Evolutionary conservation across 768 basidiomycete genomes (phyloP).

Genomic region (Rhodotorula sphaerocarpa): DNA sequence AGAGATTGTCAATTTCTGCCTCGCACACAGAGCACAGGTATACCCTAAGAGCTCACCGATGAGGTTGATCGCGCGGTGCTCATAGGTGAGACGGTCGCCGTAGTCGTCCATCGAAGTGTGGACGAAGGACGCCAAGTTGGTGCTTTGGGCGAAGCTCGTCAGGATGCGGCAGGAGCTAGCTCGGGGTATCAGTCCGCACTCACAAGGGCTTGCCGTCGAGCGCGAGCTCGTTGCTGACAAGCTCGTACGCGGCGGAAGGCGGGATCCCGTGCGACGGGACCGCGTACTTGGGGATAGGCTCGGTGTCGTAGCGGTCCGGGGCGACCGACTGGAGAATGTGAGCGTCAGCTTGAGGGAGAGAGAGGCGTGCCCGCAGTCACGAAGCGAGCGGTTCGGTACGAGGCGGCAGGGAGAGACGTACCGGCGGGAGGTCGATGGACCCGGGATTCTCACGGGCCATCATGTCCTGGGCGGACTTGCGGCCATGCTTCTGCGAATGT

Average conservation of each 20-base stretch:
- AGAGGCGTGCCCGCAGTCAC: too few species aligned
- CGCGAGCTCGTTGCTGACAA: constrained; percentile 50
- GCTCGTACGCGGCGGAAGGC: constrained; percentile 41
- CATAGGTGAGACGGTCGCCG: constrained; percentile 38
- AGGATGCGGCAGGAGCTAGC: not conserved
- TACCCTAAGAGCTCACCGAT: constrained; percentile 43
- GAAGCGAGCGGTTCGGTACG: too few species aligned
- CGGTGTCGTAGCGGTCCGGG: constrained; percentile 52
- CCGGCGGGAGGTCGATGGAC: constrained; percentile 33
- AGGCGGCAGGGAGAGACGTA: too few species aligned
- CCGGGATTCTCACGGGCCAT: constrained; percentile 8
- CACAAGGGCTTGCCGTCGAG: constrained; percentile 33
- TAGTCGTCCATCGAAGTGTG: constrained; percentile 45
- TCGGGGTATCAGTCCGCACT: not conserved
- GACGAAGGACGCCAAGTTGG: constrained; percentile 61
- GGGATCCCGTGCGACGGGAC: constrained; percentile 54
- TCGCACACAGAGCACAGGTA: too few species aligned
- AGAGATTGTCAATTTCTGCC: too few species aligned
- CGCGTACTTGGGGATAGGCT: constrained; percentile 61
- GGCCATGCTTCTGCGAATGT: constrained; percentile 17
- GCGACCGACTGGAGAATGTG: constrained; percentile 42
- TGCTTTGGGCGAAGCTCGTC: constrained; percentile 46
- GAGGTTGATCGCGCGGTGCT: constrained; percentile 58
- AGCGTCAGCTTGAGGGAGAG: too few species aligned
- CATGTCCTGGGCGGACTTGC: constrained; percentile 1